These are phyloP conservation scores for Mrakia gelida DNA, from an alignment of 768 basidiomycete species.

Conservation along the genomic window DNA sequence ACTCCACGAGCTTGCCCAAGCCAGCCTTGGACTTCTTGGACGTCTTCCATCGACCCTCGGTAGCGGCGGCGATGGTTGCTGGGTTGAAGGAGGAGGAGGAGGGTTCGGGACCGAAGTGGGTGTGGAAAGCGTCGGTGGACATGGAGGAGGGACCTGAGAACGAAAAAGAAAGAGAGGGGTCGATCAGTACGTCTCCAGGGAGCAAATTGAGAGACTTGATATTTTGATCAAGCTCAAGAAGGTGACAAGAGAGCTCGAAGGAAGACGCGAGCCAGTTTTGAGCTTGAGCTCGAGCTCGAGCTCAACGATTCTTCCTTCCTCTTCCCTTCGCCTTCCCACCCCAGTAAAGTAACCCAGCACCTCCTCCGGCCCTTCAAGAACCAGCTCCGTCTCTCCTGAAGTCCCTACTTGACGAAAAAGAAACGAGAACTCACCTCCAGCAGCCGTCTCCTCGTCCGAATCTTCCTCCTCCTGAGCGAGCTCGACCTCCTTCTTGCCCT, in stretches of 20 bases:
- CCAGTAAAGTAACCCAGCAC: background rate
- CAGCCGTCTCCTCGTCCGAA: constrained; percentile 29
- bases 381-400: no score
- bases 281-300: background rate
- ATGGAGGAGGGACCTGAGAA: constrained; percentile 28
- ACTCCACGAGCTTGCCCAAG: constrained; percentile 57
- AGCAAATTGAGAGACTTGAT: background rate
- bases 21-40: constrained; percentile 54
- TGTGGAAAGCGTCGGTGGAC: constrained; percentile 57
- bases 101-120: constrained; percentile 64
- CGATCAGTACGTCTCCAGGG: background rate
- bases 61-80: constrained; percentile 52
- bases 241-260: no score
- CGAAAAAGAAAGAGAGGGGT: background rate
- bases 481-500: constrained; percentile 36
- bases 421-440: constrained; percentile 24
- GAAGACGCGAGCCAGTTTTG: background rate
- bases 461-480: constrained; percentile 33
- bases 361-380: no score
- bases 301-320: background rate
- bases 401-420: background rate
- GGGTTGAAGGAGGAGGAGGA: constrained; percentile 45
- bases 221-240: constrained; percentile 4
- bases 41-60: constrained; percentile 57
- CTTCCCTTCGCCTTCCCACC: background rate